A percentile compares a stretch with the other conserved stretches of the same genome.
These are phyloP conservation scores for Penicillium arizonense DNA, from an alignment of 495 filamentous ascomycete species.

Conservation along the genomic window DNA sequence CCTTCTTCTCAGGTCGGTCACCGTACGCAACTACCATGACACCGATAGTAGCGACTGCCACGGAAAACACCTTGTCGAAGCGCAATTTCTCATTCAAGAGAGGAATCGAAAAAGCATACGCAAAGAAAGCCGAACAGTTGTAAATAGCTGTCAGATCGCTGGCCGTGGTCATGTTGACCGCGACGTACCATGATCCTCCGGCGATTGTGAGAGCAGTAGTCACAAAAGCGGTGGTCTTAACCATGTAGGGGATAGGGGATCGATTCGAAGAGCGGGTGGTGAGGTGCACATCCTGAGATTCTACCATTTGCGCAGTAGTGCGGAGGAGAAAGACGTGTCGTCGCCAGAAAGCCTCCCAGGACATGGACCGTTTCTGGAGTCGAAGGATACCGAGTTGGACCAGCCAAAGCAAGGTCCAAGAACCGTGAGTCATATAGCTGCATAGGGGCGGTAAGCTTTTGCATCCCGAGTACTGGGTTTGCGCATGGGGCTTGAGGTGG, in stretches of 20 bases:
- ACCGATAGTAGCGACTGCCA: constrained; percentile 79
- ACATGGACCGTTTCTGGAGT: constrained; percentile 64
- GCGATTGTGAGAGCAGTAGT: constrained; percentile 87
- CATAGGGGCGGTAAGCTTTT: constrained; percentile 14
- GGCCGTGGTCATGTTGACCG: constrained; percentile 87
- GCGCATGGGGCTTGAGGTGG: background rate
- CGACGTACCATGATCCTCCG: constrained; percentile 92
- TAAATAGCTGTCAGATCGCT: constrained; percentile 96
- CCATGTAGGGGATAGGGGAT: constrained; percentile 70
- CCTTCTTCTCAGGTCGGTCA: constrained; percentile 52
- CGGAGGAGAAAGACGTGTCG: constrained; percentile 71
- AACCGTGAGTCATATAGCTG: constrained; percentile 89
- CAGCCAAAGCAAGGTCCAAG: constrained; percentile 88
- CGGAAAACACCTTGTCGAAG: constrained; percentile 76
- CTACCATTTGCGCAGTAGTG: constrained; percentile 84
- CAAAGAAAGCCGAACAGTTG: constrained; percentile 98
- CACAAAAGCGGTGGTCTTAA: constrained; percentile 74
- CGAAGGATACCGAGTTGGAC: constrained; percentile 77
- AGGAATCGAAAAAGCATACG: constrained; percentile 91
- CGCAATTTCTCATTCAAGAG: constrained; percentile 80
- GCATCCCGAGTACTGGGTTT: background rate
- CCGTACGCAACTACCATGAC: constrained; percentile 94
- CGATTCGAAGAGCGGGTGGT: constrained; percentile 42
- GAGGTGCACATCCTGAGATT: constrained; percentile 62
- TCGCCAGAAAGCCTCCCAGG: constrained; percentile 87